phyloP scores from a whole-genome alignment of 163 green algal genomes.

The Chlamydomonas reinhardtii region DNA sequence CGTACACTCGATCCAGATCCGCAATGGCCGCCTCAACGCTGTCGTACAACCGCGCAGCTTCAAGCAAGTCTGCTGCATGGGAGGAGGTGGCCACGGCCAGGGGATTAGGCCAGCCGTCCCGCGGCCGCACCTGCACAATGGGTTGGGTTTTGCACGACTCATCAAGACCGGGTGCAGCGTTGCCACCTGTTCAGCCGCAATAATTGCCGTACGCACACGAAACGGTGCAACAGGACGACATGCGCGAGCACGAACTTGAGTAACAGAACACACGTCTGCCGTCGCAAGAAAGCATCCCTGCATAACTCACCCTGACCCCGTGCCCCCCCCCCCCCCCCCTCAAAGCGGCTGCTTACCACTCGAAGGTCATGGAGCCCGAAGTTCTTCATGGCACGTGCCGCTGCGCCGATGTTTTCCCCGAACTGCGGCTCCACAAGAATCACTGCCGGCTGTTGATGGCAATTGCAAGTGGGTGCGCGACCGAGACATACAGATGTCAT shows the following conservation, averaged over 20 bases:
- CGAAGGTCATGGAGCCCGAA: slow-evolving; percentile 41
- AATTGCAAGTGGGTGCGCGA: neutral
- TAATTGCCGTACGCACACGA: neutral
- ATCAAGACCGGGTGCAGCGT: too few species aligned
- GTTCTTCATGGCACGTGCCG: slow-evolving; percentile 44
- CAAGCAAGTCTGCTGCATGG: slow-evolving; percentile 19
- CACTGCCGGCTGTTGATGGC: slow-evolving; percentile 18
- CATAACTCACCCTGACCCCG: too few species aligned
- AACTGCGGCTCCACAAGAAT: slow-evolving; percentile 49
- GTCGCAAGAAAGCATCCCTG: too few species aligned
- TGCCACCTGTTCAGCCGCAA: neutral
- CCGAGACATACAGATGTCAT: too few species aligned
- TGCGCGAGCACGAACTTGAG: too few species aligned
- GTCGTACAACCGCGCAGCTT: slow-evolving; percentile 19
- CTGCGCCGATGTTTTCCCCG: slow-evolving; percentile 51
- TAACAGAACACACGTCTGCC: too few species aligned
- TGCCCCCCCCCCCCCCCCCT: too few species aligned
- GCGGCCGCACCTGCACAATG: neutral
- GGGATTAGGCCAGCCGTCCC: slow-evolving; percentile 28
- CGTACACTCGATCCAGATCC: slow-evolving; percentile 45
- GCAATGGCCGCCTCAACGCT: slow-evolving; percentile 26
- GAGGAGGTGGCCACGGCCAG: neutral
- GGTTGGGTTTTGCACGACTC: neutral
- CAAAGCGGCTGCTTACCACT: neutral
- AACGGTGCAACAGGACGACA: neutral